Evolutionary conservation across 495 filamentous ascomycete genomes (phyloP), one percentile per base, ranked within the genome.

Genomic region (Penicillium salamii): DNA sequence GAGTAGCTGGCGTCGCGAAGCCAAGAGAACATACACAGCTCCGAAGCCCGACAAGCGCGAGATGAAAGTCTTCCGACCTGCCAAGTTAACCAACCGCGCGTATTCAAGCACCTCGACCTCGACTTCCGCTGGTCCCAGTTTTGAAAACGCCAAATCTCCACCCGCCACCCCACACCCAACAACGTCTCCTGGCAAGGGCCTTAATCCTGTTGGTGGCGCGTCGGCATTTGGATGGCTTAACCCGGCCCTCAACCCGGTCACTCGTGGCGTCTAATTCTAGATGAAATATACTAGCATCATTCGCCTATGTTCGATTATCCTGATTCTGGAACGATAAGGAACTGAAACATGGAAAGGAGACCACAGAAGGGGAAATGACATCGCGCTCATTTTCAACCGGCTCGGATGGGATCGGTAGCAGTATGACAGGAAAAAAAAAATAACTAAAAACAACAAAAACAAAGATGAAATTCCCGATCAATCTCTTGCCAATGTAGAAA

Each of bases 221-320:
- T 92, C 90, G 19, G 93, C 93, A 12, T 98, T 98, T 74, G 80
- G 87, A n/a, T 98, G 91, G 91, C 82, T 97, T 68, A 86, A 85
- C 57, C 59, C 71, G 23, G 46, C 57, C 9, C 34, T 42, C 42
- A 21, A 47, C 47, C 17, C 53, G 29, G 29, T 32, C 23, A 26
- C 23, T 26, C 12, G 29, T 32, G 7, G 11, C 29, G 12, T 8
- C 40, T 40, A 55, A 52, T 24, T 47, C 54, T 59, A 63, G 60
- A 46, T 71, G 58, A 57, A 57, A 62, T 34, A 63, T 0, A 61
- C 58, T 62, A 62, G 59, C 50, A 43, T 18, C 21, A 20, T 12
- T 15, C 48, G 20, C 44, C 17, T 34, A 46, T 58, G 14, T 46
- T 36, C 21, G 35, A 26, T 40, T 32, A 32, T 29, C 32, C 35